Conservation (phyloP, 768 basidiomycete genomes). For the Boletus reticuloceps region DNA sequence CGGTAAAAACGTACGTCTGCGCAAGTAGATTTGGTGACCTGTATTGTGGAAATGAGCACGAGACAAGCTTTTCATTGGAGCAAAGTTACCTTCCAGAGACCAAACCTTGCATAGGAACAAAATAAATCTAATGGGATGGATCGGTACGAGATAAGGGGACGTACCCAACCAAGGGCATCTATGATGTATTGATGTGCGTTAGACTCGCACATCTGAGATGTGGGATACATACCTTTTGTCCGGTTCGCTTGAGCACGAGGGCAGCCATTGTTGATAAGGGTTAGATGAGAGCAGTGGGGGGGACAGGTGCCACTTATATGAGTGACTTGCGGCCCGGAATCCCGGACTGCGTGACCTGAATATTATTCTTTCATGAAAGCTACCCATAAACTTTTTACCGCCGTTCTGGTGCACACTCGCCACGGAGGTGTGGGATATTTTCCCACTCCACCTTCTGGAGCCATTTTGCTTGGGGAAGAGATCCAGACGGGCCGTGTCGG, state of each 20-base stretch:
- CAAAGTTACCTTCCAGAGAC: slow-evolving; percentile 62
- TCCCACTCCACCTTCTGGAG: no score
- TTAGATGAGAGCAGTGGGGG: neutral
- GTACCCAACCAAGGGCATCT: slow-evolving; percentile 76
- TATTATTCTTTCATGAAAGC: no score
- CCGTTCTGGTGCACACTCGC: no score
- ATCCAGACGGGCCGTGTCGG: no score
- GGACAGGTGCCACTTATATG: neutral
- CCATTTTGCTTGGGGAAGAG: no score
- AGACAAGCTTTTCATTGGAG: neutral
- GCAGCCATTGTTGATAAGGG: slow-evolving; percentile 53
- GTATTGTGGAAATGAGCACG: slow-evolving; percentile 1
- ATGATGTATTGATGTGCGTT: slow-evolving; percentile 1
- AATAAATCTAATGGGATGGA: neutral
- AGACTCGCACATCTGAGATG: neutral
- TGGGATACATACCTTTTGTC: slow-evolving; percentile 45
- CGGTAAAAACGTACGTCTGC: slow-evolving; percentile 47
- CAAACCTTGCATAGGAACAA: slow-evolving; percentile 45
- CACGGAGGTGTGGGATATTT: no score
- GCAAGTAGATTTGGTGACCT: slow-evolving; percentile 60
- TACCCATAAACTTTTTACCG: no score
- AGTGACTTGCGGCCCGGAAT: slow-evolving; percentile 11
- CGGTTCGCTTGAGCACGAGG: slow-evolving; percentile 56
- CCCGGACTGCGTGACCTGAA: neutral
- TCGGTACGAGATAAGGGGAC: slow-evolving; percentile 8